Percentiles rank a stretch among this genome's conserved stretches.
Evolutionary conservation across 2,329 filamentous ascomycete genomes (phyloP).

Genomic region (Colletotrichum agaves): DNA sequence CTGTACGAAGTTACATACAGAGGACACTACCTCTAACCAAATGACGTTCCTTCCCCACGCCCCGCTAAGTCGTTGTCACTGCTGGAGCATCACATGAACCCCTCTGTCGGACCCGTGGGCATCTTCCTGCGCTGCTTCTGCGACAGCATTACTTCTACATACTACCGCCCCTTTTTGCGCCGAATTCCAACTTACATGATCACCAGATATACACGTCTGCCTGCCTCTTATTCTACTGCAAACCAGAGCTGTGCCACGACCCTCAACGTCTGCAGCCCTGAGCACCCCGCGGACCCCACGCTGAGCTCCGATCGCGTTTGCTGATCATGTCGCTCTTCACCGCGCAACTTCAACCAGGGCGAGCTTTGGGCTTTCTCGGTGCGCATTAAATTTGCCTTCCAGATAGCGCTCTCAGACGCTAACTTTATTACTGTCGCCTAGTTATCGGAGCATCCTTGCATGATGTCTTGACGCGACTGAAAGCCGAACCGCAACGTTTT

Average conservation of each 20-base stretch:
- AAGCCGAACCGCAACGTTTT: conserved; percentile 85
- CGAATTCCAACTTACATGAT: background rate
- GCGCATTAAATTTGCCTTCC: conserved; percentile 27
- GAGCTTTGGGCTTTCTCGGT: conserved; percentile 72
- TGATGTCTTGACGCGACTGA: conserved; percentile 86
- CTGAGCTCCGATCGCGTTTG: conserved; percentile 21
- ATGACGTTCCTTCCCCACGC: conserved; percentile 35
- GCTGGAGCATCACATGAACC: conserved; percentile 37
- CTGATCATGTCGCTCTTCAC: conserved; percentile 60
- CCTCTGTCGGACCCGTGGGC: conserved; percentile 33
- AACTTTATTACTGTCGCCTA: conserved; percentile 50
- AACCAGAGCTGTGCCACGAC: background rate
- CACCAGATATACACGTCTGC: conserved; percentile 3
- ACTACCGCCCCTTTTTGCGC: background rate
- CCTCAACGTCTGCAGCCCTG: conserved; percentile 21
- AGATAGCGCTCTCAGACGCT: conserved; percentile 36
- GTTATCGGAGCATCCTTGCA: conserved; percentile 92
- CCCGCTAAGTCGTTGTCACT: conserved; percentile 35
- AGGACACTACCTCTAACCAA: conserved; percentile 19
- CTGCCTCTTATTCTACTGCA: background rate
- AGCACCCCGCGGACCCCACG: conserved; percentile 32
- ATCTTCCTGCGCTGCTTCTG: background rate
- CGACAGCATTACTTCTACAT: conserved; percentile 1
- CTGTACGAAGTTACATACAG: no score
- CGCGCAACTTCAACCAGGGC: conserved; percentile 74